phyloP scores from a whole-genome alignment of 2,329 filamentous ascomycete species.

The Elsinoe ampelina region DNA sequence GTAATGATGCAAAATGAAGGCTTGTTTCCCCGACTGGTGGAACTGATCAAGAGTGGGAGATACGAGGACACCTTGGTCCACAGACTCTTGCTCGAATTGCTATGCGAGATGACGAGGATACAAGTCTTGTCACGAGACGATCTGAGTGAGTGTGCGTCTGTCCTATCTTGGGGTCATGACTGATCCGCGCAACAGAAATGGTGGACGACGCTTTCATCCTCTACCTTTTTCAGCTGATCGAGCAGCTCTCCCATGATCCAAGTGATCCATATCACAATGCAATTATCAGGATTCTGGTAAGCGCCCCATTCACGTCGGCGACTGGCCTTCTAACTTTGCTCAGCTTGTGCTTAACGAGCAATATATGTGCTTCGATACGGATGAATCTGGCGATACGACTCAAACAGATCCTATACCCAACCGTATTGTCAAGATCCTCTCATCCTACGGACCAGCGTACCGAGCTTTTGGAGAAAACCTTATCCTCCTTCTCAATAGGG shows the following conservation, averaged over 20 bases:
- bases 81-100: constrained; percentile 70
- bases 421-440: constrained; percentile 83
- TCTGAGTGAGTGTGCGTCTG: constrained; percentile 44
- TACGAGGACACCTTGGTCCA: constrained; percentile 62
- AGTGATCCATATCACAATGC: constrained; percentile 94
- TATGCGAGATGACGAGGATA: constrained; percentile 95
- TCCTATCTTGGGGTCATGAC: not conserved
- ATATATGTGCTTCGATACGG: constrained; percentile 66
- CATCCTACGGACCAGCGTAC: constrained; percentile 67
- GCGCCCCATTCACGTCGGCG: constrained; percentile 25
- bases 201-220: constrained; percentile 71
- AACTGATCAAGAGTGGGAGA: constrained; percentile 61
- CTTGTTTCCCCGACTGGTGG: constrained; percentile 72
- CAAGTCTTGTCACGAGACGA: constrained; percentile 71
- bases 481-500: constrained; percentile 86
- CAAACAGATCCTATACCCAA: constrained; percentile 58
- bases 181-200: constrained; percentile 32
- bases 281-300: constrained; percentile 81
- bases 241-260: constrained; percentile 74
- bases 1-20: constrained; percentile 80
- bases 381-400: constrained; percentile 35
- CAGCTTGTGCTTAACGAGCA: constrained; percentile 95
- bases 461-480: constrained; percentile 97
- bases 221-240: constrained; percentile 78
- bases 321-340: not conserved